Base-by-base conservation (phyloP, 805 yeast species). In the Candida xyloterini region DNA sequence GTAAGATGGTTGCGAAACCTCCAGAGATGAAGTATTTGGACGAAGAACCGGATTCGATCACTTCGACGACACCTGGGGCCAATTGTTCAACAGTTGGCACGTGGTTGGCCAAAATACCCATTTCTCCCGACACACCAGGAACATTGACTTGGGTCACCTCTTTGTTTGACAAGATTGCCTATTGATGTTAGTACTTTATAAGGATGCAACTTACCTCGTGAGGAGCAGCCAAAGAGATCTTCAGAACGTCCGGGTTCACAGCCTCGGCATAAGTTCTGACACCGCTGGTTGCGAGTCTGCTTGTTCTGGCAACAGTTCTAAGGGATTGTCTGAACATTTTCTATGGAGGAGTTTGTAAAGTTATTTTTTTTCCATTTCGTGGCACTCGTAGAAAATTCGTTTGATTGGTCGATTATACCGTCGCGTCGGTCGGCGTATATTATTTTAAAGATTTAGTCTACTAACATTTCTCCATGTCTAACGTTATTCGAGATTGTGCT, bases 31-130 rank as follows among this genome's bases (percentile, higher is more conserved):
- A 93, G 75, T 68, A 91, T 68, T 85, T 87, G 63, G 78, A 71
- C 51, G 84, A 67, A 57, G 84, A 84, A 46, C 76, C 74, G 60
- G 79, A 76, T 67, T 87, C 91, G 53, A 87, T 83, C 62, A 93
- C 80, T 68, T 90, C 96, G 58, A 93, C 84, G 47, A 93, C 76
- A 68, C 99, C 99, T 56, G 99, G 96, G 62, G 81, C 78, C 65
- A 93, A 81, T 76, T 93, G 95, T 73, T 93, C 98, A 51, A 91
- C 88, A 58, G 85, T 79, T 59, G 99, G 98, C 60, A 93, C 96
- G 80, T 93, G 99, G 74, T 87, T 84, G 57, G 98, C 96, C 63
- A 93, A 74, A 52, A 93, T 79, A 86, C 99, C 99, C 69, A 91
- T 79, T 63, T 86, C 95, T 66, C 99, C 99, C 53, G 93, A 81